Percentiles rank a stretch among this genome's conserved stretches.
phyloP scores from a whole-genome alignment of 495 filamentous ascomycete species.

The Schizothecium vesticola region DNA sequence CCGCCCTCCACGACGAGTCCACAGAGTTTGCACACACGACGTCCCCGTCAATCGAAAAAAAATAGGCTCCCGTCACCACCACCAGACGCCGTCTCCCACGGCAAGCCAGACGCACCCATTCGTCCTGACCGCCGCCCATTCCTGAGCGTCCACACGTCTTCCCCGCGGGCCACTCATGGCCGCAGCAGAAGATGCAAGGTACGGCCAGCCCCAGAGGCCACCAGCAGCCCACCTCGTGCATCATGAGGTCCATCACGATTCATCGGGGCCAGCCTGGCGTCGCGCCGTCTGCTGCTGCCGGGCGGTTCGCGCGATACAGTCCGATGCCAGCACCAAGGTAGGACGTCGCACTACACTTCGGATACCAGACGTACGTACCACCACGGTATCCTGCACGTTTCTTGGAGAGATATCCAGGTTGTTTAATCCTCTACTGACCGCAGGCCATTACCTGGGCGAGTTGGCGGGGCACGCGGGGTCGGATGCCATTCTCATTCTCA shows the following conservation, averaged over 20 bases:
- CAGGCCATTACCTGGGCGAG: neutral
- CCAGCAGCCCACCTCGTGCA: slow-evolving; percentile 8
- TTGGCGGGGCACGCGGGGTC: neutral
- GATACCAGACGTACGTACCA: neutral
- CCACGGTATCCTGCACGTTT: neutral
- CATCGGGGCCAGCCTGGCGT: slow-evolving; percentile 19
- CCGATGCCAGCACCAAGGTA: neutral
- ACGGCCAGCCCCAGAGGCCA: slow-evolving; percentile 28
- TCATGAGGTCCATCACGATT: slow-evolving; percentile 10
- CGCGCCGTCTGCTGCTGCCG: slow-evolving; percentile 1
- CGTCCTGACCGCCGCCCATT: slow-evolving; percentile 23
- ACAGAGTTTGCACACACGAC: slow-evolving; percentile 24
- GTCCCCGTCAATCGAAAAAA: too few relatives aligned
- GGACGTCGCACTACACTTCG: neutral
- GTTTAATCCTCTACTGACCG: neutral
- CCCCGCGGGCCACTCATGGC: slow-evolving; percentile 19
- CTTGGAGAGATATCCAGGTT: neutral
- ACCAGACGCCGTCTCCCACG: slow-evolving; percentile 22
- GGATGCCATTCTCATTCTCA: neutral
- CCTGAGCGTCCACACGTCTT: slow-evolving; percentile 17
- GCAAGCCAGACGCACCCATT: slow-evolving; percentile 29
- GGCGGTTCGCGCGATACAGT: neutral
- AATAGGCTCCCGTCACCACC: slow-evolving; percentile 14
- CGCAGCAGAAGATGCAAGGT: slow-evolving; percentile 26
- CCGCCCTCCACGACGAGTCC: slow-evolving; percentile 15